A percentile compares a stretch with the other conserved stretches of the same genome.
These are phyloP conservation scores for Mycosphaerelloides madeirae DNA, from an alignment of 2,329 filamentous ascomycete species.

Conservation along the genomic window DNA sequence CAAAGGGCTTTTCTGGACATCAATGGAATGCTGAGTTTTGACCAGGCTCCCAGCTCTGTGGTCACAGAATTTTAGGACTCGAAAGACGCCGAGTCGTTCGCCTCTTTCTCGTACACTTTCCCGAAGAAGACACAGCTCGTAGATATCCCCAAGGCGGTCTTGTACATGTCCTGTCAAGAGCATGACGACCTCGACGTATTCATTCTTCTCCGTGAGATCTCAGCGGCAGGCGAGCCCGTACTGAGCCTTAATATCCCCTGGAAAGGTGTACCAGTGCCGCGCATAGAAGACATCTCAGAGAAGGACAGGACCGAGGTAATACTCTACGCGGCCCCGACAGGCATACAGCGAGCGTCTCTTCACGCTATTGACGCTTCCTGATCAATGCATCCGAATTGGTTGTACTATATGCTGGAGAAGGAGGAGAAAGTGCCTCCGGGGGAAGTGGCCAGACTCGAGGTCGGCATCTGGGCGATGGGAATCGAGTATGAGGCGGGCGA, in stretches of 20 bases:
- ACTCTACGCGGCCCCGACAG: constrained; percentile 13
- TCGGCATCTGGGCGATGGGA: constrained; percentile 47
- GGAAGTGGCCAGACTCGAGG: constrained; percentile 43
- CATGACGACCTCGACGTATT: constrained; percentile 22
- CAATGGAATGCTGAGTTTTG: constrained; percentile 7
- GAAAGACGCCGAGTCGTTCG: constrained; percentile 21
- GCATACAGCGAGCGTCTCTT: constrained; percentile 17
- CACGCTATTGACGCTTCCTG: constrained; percentile 9
- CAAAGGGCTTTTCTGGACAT: constrained; percentile 12
- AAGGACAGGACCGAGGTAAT: constrained; percentile 13
- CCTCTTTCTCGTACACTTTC: constrained; percentile 42
- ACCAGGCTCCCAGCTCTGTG: not conserved
- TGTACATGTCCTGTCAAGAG: constrained; percentile 37
- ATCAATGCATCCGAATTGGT: constrained; percentile 14
- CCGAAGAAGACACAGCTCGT: constrained; percentile 37
- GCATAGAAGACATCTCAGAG: constrained; percentile 41
- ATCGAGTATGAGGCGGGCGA: constrained; percentile 45
- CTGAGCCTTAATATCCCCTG: constrained; percentile 17
- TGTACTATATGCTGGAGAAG: constrained; percentile 16
- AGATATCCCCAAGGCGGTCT: constrained; percentile 45
- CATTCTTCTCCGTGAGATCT: constrained; percentile 17
- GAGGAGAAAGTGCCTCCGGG: constrained; percentile 40
- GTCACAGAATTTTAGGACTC: constrained; percentile 20
- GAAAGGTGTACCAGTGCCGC: constrained; percentile 21
- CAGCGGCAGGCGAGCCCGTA: constrained; percentile 13